A percentile compares a stretch with the other conserved stretches of the same genome.
phyloP scores from a whole-genome alignment of 208 protist species.

The Acanthamoeba quina region DNA sequence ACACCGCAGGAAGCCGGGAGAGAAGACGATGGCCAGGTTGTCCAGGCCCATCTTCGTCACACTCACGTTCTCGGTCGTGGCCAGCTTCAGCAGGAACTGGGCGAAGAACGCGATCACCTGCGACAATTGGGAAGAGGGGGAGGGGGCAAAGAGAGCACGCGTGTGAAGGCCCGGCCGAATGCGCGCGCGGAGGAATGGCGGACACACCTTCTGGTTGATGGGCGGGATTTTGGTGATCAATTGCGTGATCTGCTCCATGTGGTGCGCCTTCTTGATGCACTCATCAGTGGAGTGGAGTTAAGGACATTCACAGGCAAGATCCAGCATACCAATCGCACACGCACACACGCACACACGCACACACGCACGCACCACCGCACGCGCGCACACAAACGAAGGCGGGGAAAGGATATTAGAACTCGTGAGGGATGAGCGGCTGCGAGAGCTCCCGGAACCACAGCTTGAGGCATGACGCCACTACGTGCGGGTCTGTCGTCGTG shows the following conservation, averaged over 20 bases:
- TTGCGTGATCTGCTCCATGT: not conserved
- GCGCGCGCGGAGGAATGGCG: too few relatives aligned
- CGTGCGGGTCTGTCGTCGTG: not conserved
- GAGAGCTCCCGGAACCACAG: conserved; percentile 37
- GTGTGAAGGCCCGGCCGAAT: too few relatives aligned
- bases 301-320: not conserved
- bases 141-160: too few relatives aligned
- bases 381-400: not conserved
- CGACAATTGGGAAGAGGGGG: too few relatives aligned
- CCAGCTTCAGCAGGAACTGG: conserved; percentile 1
- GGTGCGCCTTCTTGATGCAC: conserved; percentile 29
- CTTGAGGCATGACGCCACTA: conserved; percentile 50
- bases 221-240: not conserved
- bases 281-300: conserved; percentile 4
- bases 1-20: conserved; percentile 61
- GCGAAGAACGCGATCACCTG: conserved; percentile 32
- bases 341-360: too few relatives aligned
- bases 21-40: conserved; percentile 66
- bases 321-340: not conserved
- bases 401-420: conserved; percentile 40
- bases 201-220: conserved; percentile 64
- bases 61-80: not conserved
- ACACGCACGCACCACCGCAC: not conserved
- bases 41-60: conserved; percentile 55
- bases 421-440: conserved; percentile 17